Evolutionary conservation across 768 basidiomycete species (phyloP), one percentile per base, ranked within the genome.

Genomic region (Solioccasus polychromus): DNA sequence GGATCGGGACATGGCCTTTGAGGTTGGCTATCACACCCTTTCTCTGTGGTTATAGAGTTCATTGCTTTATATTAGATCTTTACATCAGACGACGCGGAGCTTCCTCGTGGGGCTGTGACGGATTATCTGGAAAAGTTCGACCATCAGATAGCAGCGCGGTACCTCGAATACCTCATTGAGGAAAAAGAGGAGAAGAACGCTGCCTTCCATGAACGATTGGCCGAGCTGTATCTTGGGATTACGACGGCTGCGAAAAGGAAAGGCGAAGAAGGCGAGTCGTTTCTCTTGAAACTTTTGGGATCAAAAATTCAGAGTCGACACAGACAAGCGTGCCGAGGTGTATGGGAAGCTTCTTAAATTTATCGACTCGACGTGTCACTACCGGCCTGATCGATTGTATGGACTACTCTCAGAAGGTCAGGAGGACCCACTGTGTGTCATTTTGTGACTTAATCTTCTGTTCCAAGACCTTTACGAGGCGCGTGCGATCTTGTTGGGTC

Each of bases 1-100:
- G 17, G 79, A 94, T 55, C 69, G 73, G 0, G 73, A 80, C 19
- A 82, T 85, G 67, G 93, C 78, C 1, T 84, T 97, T 48, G 76
- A 92, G 70, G 94, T 83, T 53, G 15, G 49, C 35, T 14, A n/a
- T 26, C 6, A 11, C 1, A 0, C 8, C 7, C n/a, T 5, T 7
- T 17, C 19, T 19, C 19, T 2, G 12, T 35, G 15, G 31, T 15
- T 9, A 22, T 25, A 15, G 8, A 17, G 20, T 4, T 34, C 11
- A 38, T 24, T 17, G 1, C 14, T 15, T 37, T 17, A 6, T 19
- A 10, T 2, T 54, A 96, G 92, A 91, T 99, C 32, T 99, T 98
- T 60, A 92, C 85, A 3, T 92, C 94, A 0, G 95, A 97, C 58
- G 93, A 97, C 47, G 88, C 88, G 7, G 92, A 95, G 47, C 76